These are phyloP conservation scores for Mortierella sp. DNA, from an alignment of 371 early-diverging fungal species.

Conservation along the genomic window DNA sequence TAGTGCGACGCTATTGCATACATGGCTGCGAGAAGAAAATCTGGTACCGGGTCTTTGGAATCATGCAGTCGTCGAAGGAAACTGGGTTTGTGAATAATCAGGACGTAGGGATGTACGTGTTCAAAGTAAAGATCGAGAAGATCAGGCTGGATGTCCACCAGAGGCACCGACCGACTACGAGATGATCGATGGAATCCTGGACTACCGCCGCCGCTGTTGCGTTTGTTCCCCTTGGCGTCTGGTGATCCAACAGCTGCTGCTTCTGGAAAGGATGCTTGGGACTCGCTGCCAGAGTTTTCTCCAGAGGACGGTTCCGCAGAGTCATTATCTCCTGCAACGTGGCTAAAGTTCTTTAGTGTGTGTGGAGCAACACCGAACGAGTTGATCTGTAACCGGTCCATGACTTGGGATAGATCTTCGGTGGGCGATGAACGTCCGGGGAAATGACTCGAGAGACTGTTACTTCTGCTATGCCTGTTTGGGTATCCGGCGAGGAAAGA, in stretches of 20 bases:
- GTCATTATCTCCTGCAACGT: conserved; percentile 49
- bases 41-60: conserved; percentile 58
- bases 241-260: neutral
- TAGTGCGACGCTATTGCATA: conserved; percentile 65
- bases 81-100: conserved; percentile 63
- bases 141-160: conserved; percentile 43
- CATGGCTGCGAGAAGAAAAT: conserved; percentile 59
- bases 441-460: conserved; percentile 9
- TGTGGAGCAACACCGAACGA: conserved; percentile 47
- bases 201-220: conserved; percentile 16
- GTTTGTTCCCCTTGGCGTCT: conserved; percentile 17
- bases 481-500: conserved; percentile 23
- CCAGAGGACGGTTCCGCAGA: conserved; percentile 44
- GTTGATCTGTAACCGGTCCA: conserved; percentile 44
- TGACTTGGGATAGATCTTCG: conserved; percentile 40
- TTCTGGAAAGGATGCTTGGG: neutral
- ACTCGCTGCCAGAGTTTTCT: conserved; percentile 29
- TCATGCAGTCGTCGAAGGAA: conserved; percentile 63
- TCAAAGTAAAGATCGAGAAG: conserved; percentile 61
- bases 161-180: conserved; percentile 40
- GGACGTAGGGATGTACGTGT: conserved; percentile 65
- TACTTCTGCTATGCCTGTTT: conserved; percentile 27
- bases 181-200: conserved; percentile 27
- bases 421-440: conserved; percentile 17
- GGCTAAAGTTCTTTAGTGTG: conserved; percentile 41